A percentile compares a stretch with the other conserved stretches of the same genome.
Conservation (phyloP, 148 eudicot genomes). For the Vaccinium corymbosum region DNA sequence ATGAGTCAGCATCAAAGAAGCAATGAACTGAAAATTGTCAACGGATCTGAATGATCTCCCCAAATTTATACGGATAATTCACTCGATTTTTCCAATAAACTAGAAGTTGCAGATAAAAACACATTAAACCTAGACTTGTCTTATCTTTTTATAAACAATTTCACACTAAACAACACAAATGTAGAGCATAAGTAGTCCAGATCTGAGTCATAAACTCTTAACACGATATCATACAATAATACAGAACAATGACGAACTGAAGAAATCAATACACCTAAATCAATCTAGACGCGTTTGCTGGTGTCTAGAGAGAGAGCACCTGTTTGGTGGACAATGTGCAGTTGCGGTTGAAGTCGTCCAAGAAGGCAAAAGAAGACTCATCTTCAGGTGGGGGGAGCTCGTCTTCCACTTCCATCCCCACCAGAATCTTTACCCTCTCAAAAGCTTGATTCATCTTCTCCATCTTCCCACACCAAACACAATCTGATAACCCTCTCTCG, state of each 20-base stretch:
- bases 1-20: no score
- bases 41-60: background rate
- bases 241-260: constrained; percentile 5
- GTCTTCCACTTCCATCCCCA: constrained; percentile 81
- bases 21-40: background rate
- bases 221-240: background rate
- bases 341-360: constrained; percentile 81
- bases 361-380: constrained; percentile 51
- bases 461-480: constrained; percentile 35
- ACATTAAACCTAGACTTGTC: background rate
- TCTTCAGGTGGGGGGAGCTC: constrained; percentile 38
- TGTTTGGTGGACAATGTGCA: constrained; percentile 83
- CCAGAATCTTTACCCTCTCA: constrained; percentile 81
- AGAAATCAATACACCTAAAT: background rate
- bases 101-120: background rate
- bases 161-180: background rate
- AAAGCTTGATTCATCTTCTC: constrained; percentile 65
- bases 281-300: background rate
- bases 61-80: background rate
- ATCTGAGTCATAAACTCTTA: background rate
- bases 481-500: background rate
- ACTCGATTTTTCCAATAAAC: background rate
- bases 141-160: background rate
- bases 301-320: constrained; percentile 31
- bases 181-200: background rate